These are phyloP conservation scores for Davidsoniella australis DNA, from an alignment of 2,329 filamentous ascomycete genomes.

Conservation along the genomic window DNA sequence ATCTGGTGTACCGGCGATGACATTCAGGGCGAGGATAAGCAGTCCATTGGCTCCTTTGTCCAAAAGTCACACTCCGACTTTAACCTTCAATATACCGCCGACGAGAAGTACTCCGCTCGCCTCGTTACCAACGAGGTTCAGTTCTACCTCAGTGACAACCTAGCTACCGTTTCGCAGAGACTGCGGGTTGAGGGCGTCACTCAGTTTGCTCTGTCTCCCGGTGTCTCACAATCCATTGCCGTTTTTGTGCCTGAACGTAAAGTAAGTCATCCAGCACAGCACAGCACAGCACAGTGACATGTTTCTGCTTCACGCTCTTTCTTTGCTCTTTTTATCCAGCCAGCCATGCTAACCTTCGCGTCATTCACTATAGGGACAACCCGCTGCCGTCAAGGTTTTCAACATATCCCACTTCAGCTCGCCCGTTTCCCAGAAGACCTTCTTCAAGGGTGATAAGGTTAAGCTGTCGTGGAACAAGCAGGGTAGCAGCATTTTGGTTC, in stretches of 20 bases:
- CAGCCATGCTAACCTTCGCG: constrained; percentile 13
- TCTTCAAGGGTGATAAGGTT: constrained; percentile 98
- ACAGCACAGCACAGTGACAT: not conserved
- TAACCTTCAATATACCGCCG: constrained; percentile 92
- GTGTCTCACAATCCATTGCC: constrained; percentile 78
- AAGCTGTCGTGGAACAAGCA: constrained; percentile 95
- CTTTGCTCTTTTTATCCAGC: not conserved
- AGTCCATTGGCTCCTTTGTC: constrained; percentile 74
- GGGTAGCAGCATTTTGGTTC: constrained; percentile 79
- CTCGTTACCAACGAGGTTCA: constrained; percentile 94
- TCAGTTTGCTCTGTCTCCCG: constrained; percentile 79
- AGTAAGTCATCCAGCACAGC: constrained; percentile 31
- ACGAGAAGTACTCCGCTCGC: constrained; percentile 86
- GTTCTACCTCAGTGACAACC: constrained; percentile 79
- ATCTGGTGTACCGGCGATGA: constrained; percentile 75
- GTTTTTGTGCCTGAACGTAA: constrained; percentile 93
- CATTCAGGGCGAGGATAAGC: constrained; percentile 44
- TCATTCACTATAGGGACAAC: constrained; percentile 52
- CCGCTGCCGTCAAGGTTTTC: constrained; percentile 84
- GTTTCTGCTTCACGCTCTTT: not conserved
- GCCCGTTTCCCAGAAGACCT: constrained; percentile 90
- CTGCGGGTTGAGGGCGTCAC: constrained; percentile 77
- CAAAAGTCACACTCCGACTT: constrained; percentile 91
- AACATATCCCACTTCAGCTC: constrained; percentile 72
- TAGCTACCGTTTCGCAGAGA: constrained; percentile 86